These are phyloP conservation scores for Euphorbia schlechtendalii DNA, from an alignment of 441 rosid species.

Conservation along the genomic window DNA sequence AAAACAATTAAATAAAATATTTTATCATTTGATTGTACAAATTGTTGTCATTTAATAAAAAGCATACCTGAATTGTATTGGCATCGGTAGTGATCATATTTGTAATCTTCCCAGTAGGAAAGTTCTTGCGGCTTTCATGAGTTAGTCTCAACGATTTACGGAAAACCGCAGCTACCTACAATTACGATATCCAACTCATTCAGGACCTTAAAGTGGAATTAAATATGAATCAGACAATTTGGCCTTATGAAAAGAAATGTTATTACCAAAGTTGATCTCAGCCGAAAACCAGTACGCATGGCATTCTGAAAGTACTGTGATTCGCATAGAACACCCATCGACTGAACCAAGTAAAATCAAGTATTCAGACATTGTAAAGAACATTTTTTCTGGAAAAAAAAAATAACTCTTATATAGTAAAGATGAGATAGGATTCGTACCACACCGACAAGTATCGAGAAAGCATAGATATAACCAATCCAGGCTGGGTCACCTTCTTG, in stretches of 20 bases:
- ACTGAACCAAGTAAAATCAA: conserved; percentile 38
- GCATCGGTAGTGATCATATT: conserved; percentile 97
- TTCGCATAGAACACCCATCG: conserved; percentile 72
- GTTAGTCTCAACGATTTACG: conserved; percentile 71
- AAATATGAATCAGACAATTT: background rate
- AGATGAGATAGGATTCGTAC: conserved; percentile 35
- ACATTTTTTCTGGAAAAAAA: background rate
- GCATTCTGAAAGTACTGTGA: conserved; percentile 78
- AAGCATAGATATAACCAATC: conserved; percentile 83
- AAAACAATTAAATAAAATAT: too few relatives aligned
- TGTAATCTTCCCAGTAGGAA: conserved; percentile 79
- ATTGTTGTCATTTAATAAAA: background rate
- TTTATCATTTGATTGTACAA: background rate
- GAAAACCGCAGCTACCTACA: conserved; percentile 90
- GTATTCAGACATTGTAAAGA: conserved; percentile 12
- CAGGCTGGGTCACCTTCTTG: conserved; percentile 88
- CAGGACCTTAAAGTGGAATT: conserved; percentile 6
- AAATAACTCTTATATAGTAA: conserved; percentile 9
- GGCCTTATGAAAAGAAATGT: conserved; percentile 11
- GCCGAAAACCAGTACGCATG: conserved; percentile 76
- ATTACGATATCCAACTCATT: background rate
- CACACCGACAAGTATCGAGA: conserved; percentile 75
- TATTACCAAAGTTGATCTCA: conserved; percentile 91
- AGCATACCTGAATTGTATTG: conserved; percentile 69
- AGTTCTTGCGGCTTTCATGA: conserved; percentile 78